These are phyloP conservation scores for Mercurialis annua DNA, from an alignment of 345 rosid genomes.

Conservation along the genomic window DNA sequence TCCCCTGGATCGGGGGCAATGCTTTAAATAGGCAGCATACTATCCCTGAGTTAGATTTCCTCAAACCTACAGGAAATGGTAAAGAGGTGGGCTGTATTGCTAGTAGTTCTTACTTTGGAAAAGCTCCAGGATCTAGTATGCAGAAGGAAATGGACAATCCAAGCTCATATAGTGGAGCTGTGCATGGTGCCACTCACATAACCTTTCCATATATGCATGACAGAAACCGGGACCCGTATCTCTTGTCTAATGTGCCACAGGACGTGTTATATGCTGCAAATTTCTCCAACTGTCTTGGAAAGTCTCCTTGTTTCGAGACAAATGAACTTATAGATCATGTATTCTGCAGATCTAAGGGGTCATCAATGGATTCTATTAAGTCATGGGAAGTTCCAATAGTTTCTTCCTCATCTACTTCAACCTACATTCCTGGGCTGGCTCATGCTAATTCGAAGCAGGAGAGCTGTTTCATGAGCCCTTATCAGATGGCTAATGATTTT, in stretches of 20 bases:
- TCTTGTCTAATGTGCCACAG: constrained; percentile 13
- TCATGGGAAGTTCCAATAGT: constrained; percentile 23
- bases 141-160: constrained; percentile 24
- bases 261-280: constrained; percentile 27
- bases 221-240: constrained; percentile 9
- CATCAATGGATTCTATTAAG: constrained; percentile 18
- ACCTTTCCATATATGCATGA: constrained; percentile 25
- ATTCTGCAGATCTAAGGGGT: constrained; percentile 16
- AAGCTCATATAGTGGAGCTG: constrained; percentile 12
- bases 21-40: constrained; percentile 22
- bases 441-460: constrained; percentile 24
- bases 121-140: constrained; percentile 26
- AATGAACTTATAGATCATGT: constrained; percentile 22
- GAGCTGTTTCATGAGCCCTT: constrained; percentile 14
- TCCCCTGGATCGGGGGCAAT: constrained; percentile 19
- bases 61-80: constrained; percentile 25
- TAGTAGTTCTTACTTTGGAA: constrained; percentile 17
- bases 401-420: constrained; percentile 20
- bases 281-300: constrained; percentile 21
- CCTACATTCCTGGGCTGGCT: constrained; percentile 18
- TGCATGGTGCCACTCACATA: constrained; percentile 15
- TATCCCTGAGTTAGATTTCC: constrained; percentile 25
- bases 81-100: constrained; percentile 21
- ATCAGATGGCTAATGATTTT: constrained; percentile 21
- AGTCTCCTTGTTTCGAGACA: constrained; percentile 19